These are phyloP conservation scores for Claviceps monticola DNA, from an alignment of 2,329 filamentous ascomycete species.

Conservation along the genomic window DNA sequence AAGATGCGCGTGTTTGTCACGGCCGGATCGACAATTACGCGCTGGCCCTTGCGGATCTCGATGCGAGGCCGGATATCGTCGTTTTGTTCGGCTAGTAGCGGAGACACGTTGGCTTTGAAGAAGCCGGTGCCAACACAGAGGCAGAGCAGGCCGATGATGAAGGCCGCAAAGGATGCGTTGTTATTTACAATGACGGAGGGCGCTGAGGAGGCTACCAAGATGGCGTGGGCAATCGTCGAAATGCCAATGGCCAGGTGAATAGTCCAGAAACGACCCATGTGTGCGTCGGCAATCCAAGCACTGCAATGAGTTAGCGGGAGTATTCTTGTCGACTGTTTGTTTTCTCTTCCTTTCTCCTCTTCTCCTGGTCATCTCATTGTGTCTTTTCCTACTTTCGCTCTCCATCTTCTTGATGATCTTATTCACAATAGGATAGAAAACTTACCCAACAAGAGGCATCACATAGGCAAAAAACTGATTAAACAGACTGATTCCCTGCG, in stretches of 20 bases:
- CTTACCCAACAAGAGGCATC: constrained; percentile 41
- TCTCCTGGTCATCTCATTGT: neutral
- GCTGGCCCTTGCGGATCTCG: constrained; percentile 40
- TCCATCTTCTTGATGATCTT: neutral
- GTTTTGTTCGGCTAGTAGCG: constrained; percentile 59
- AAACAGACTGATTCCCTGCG: constrained; percentile 33
- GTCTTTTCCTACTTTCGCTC: neutral
- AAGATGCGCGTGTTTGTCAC: constrained; percentile 56
- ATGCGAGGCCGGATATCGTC: constrained; percentile 43
- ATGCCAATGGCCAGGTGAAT: constrained; percentile 54
- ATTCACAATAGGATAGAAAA: neutral
- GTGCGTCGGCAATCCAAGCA: constrained; percentile 51
- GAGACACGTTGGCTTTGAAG: constrained; percentile 70
- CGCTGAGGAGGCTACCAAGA: constrained; percentile 51
- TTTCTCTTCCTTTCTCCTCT: too few relatives aligned
- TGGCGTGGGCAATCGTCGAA: constrained; percentile 50
- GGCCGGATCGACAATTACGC: constrained; percentile 56
- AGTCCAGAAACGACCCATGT: constrained; percentile 59
- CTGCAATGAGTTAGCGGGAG: constrained; percentile 11
- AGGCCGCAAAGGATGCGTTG: constrained; percentile 46
- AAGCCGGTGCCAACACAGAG: constrained; percentile 56
- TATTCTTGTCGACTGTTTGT: neutral
- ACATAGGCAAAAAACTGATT: constrained; percentile 50
- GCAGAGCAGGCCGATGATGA: constrained; percentile 49
- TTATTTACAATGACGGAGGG: constrained; percentile 46